phyloP scores from a whole-genome alignment of 139 green algal genomes.

The Mychonastes homosphaera region DNA sequence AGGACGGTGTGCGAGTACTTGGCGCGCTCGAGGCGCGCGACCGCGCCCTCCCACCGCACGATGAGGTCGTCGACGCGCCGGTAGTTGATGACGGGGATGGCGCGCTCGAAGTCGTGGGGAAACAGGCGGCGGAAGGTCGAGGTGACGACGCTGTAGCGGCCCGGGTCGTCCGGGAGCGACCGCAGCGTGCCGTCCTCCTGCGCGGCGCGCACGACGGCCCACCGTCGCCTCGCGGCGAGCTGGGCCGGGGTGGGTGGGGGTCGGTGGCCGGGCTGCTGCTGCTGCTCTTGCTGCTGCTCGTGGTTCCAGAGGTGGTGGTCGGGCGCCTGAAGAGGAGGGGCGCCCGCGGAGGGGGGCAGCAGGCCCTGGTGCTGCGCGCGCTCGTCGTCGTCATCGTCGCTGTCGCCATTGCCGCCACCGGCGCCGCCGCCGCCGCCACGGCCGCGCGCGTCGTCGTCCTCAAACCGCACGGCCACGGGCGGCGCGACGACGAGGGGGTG shows the following conservation, averaged over 20 bases:
- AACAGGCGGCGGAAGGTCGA: slow-evolving; percentile 28
- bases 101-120: slow-evolving; percentile 36
- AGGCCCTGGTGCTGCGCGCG: no score
- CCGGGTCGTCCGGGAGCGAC: not conserved
- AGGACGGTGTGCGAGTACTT: no score
- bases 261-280: not conserved
- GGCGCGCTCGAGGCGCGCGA: slow-evolving; percentile 1
- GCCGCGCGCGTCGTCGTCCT: no score
- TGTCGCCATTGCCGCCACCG: no score
- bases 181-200: not conserved
- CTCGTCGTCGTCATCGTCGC: no score
- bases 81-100: slow-evolving; percentile 33
- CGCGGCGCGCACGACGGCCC: slow-evolving; percentile 2
- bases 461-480: no score
- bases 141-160: slow-evolving; percentile 14
- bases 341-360: no score
- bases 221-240: slow-evolving; percentile 1
- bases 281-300: not conserved
- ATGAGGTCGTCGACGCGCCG: slow-evolving; percentile 1
- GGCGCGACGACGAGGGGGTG: no score
- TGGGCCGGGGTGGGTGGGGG: not conserved
- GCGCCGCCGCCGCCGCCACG: no score
- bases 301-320: no score
- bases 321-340: no score
- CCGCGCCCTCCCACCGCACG: not conserved